Conservation (phyloP, 108 stramenopile species). For the Cylindrotheca fusiformis region DNA sequence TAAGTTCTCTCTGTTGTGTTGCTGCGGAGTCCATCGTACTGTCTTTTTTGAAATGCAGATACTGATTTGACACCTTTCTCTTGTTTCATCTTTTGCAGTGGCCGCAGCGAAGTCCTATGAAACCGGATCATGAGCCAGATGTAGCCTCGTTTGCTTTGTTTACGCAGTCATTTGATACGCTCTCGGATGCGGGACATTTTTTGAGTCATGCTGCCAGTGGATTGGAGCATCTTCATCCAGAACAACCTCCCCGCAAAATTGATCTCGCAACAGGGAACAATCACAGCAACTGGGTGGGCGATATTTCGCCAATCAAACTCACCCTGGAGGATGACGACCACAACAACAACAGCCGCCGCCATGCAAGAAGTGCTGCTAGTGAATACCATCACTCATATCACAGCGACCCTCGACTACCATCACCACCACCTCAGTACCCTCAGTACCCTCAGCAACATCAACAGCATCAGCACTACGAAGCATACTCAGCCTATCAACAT, state of each 20-base stretch:
- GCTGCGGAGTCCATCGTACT: too few species aligned
- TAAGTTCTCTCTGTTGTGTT: too few species aligned
- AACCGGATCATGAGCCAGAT: slow-evolving; percentile 12
- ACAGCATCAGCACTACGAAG: background rate
- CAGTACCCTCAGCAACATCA: background rate
- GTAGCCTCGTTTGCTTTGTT: slow-evolving; percentile 25
- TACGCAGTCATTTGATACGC: slow-evolving; percentile 37
- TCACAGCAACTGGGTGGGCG: background rate
- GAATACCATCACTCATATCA: background rate
- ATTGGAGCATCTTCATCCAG: background rate
- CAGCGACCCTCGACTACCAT: background rate
- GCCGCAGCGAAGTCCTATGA: slow-evolving; percentile 30
- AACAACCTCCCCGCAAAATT: slow-evolving; percentile 15
- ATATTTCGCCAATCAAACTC: slow-evolving; percentile 51
- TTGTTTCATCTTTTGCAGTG: slow-evolving; percentile 9
- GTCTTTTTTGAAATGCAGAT: background rate
- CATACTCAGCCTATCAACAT: background rate
- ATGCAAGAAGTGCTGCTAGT: background rate
- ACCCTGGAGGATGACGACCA: slow-evolving; percentile 2
- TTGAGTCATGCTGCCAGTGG: background rate
- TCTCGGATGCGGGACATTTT: slow-evolving; percentile 20
- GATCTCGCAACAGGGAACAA: background rate
- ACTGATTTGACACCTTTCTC: background rate
- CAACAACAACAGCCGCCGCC: background rate
- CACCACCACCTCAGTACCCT: background rate